Base-by-base conservation (phyloP, 352 stramenopile genomes). In the Phytophthora ramorum region DNA sequence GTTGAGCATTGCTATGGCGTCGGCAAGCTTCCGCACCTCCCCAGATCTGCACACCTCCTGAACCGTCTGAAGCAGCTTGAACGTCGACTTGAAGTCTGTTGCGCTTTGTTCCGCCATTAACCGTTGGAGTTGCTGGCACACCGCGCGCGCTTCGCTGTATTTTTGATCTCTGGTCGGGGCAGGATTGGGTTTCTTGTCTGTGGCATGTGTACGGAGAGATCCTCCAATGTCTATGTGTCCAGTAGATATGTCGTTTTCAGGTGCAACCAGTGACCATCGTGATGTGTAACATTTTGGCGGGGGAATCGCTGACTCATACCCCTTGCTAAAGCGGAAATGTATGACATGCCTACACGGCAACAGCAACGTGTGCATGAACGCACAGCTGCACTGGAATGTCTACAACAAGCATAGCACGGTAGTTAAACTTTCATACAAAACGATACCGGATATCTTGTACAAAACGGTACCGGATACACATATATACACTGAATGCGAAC, bases 271-370 rank as follows among this genome's bases (percentile, higher is more conserved):
- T 3, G 52, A 59, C 37, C 52, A 69, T 7, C 52, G 61, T 2
- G 35, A 13, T 34, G 51, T 63, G 14, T 58, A 58, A 14, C 58
- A 58, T 12, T 52, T 52, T 47, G 45, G 45, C 0, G 53, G 41
- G 1, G 60, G 52, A 20, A 58, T 69, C 4, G 47, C 52, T n/a
- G 52, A 63, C n/a, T 63, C 61, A n/a, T 40, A 58, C 1, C 8
- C 7, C 22, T 54, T 4, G 12, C 7, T 19, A 2, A 12, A 0
- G 8, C 43, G 44, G n/a, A 49, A 60, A 44, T 37, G 51, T 22
- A 63, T 54, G 2, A 58, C 46, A 13, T 69, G 45, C 10, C 51
- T 24, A 13, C 61, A 69, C 9, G 52, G 61, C 13, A 69, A 16
- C 26, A 69, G 17, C 10, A 69, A 16, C 10, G 45, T 69, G 2